Conservation (phyloP, 257 asterid species). For the Salvia splendens region DNA sequence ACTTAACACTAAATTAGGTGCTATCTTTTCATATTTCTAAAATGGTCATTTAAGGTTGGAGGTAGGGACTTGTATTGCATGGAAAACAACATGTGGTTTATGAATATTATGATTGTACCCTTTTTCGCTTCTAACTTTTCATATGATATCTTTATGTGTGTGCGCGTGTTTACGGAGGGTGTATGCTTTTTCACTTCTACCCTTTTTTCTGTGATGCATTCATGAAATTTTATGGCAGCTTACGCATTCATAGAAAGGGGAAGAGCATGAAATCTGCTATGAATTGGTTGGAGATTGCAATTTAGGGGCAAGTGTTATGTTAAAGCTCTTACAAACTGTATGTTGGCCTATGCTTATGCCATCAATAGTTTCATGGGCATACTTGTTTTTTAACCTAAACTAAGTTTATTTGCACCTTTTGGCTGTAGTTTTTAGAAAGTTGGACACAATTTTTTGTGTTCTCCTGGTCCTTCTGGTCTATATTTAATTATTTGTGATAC, state of each 20-base stretch:
- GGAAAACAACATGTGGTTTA: background rate
- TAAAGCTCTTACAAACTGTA: background rate
- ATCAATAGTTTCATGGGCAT: background rate
- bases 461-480: background rate
- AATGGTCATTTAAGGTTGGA: background rate
- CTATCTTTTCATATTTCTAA: background rate
- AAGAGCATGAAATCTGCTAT: no score
- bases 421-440: background rate
- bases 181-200: background rate
- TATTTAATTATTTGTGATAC: background rate
- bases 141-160: no score
- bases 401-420: constrained; percentile 16
- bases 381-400: background rate
- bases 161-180: background rate
- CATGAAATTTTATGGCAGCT: constrained; percentile 1
- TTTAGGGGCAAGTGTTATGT: background rate
- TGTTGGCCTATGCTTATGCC: background rate
- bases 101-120: background rate
- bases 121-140: background rate
- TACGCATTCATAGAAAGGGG: background rate
- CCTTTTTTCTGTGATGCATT: background rate
- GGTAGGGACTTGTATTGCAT: background rate
- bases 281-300: background rate
- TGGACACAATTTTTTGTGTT: constrained; percentile 5
- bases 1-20: no score